phyloP scores from a whole-genome alignment of 371 early-diverging fungal genomes.

The Apophysomyces ossiformis region DNA sequence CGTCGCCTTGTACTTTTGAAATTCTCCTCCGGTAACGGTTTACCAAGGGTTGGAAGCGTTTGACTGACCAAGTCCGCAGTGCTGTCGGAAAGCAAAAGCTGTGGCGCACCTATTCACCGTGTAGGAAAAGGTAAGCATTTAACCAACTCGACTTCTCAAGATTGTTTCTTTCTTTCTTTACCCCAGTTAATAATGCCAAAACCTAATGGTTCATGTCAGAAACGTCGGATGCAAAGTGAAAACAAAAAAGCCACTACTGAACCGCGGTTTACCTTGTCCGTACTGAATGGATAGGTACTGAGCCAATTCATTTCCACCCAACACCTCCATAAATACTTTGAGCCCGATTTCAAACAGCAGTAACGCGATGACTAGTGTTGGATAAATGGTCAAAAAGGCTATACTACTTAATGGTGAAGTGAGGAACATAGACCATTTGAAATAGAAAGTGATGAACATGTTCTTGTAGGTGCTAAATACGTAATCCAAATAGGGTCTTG shows the following conservation, averaged over 20 bases:
- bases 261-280: conserved; percentile 24
- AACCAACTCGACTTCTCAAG: too few relatives aligned
- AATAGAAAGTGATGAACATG: conserved; percentile 35
- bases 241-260: too few relatives aligned
- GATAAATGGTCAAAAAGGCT: conserved; percentile 28
- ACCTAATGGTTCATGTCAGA: conserved; percentile 13
- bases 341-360: conserved; percentile 32
- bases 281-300: conserved; percentile 25
- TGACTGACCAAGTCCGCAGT: conserved; percentile 17
- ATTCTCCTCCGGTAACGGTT: conserved; percentile 10
- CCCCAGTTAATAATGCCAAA: conserved; percentile 46
- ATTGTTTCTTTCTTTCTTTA: conserved; percentile 10
- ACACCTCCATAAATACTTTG: conserved; percentile 36
- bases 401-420: conserved; percentile 37
- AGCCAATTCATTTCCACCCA: conserved; percentile 31
- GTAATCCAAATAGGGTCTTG: conserved; percentile 2
- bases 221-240: too few relatives aligned
- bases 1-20: conserved; percentile 23
- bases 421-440: conserved; percentile 34
- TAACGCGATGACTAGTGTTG: conserved; percentile 25
- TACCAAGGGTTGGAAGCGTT: conserved; percentile 29
- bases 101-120: conserved; percentile 22
- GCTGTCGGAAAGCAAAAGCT: conserved; percentile 25
- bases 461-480: conserved; percentile 7
- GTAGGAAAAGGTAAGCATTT: too few relatives aligned